A percentile compares a stretch with the other conserved stretches of the same genome.
Conservation (phyloP, 768 basidiomycete genomes). For the Stropharia rugosoannulata region DNA sequence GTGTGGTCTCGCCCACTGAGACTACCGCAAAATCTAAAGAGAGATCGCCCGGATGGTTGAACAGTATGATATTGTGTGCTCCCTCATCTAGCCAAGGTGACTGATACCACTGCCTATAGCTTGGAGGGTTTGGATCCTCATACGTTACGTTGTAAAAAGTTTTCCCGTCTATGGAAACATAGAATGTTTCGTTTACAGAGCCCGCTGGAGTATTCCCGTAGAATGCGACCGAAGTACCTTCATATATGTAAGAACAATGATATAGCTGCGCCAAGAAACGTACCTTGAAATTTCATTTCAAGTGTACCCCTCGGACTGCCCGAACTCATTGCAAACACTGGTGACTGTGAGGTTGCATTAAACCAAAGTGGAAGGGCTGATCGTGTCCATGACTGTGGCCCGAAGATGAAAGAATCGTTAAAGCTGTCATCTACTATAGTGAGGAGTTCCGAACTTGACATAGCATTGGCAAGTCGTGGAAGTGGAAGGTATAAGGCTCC, state of each 20-base stretch:
- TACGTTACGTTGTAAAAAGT: slow-evolving; percentile 18
- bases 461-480: background rate
- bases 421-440: slow-evolving; percentile 19
- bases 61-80: slow-evolving; percentile 19
- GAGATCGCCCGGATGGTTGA: slow-evolving; percentile 17
- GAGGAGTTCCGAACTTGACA: slow-evolving; percentile 7
- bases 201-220: slow-evolving; percentile 21
- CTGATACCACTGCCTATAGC: slow-evolving; percentile 27
- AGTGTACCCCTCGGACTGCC: slow-evolving; percentile 11
- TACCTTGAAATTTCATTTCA: slow-evolving; percentile 18
- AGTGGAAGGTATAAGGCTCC: no score
- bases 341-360: slow-evolving; percentile 15
- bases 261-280: background rate
- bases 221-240: slow-evolving; percentile 24
- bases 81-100: slow-evolving; percentile 24
- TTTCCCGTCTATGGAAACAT: slow-evolving; percentile 22
- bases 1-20: slow-evolving; percentile 19
- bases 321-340: slow-evolving; percentile 10
- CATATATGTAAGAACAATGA: background rate
- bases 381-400: slow-evolving; percentile 14
- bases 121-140: slow-evolving; percentile 22
- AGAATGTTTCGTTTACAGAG: slow-evolving; percentile 16
- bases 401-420: slow-evolving; percentile 12
- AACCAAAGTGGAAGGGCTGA: slow-evolving; percentile 16
- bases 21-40: slow-evolving; percentile 25